Evolutionary conservation across 2,329 filamentous ascomycete genomes (phyloP).

Genomic region (Penicillium decumbens): DNA sequence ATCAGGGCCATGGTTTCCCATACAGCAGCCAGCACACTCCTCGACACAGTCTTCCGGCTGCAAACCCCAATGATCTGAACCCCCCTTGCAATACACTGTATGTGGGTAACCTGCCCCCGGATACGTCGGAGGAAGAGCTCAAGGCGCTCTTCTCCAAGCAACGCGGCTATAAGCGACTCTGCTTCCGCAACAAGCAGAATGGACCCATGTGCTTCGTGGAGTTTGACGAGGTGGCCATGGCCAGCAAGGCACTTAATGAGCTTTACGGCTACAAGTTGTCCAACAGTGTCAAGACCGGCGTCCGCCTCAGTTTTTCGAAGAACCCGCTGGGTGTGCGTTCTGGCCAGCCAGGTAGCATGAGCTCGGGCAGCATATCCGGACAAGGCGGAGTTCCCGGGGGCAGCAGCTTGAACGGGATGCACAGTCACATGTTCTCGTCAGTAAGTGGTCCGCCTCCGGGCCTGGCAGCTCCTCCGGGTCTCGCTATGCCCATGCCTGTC

Average conservation of each 20-base stretch:
- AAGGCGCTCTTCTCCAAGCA: constrained; percentile 91
- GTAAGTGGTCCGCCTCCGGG: constrained; percentile 77
- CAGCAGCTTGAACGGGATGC: constrained; percentile 52
- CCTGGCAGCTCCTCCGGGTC: constrained; percentile 67
- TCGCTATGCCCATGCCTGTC: constrained; percentile 45
- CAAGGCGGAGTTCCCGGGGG: constrained; percentile 55
- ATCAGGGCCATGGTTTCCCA: constrained; percentile 52
- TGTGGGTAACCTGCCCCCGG: constrained; percentile 89
- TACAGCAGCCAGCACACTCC: constrained; percentile 55
- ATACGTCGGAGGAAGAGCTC: constrained; percentile 91
- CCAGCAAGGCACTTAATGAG: constrained; percentile 84
- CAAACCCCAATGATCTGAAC: constrained; percentile 93
- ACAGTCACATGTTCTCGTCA: constrained; percentile 60
- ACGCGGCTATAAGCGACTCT: constrained; percentile 89
- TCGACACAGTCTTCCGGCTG: constrained; percentile 71
- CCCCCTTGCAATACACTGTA: constrained; percentile 97
- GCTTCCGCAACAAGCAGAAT: constrained; percentile 90
- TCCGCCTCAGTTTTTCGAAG: constrained; percentile 93
- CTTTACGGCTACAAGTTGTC: constrained; percentile 82
- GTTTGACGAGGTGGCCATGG: constrained; percentile 88
- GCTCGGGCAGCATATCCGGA: constrained; percentile 48
- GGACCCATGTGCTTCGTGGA: constrained; percentile 99
- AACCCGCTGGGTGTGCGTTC: constrained; percentile 91
- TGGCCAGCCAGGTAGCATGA: constrained; percentile 58
- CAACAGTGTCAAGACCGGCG: constrained; percentile 91